phyloP scores from a whole-genome alignment of 2,329 filamentous ascomycete species.

The Calonectria leucothoes region DNA sequence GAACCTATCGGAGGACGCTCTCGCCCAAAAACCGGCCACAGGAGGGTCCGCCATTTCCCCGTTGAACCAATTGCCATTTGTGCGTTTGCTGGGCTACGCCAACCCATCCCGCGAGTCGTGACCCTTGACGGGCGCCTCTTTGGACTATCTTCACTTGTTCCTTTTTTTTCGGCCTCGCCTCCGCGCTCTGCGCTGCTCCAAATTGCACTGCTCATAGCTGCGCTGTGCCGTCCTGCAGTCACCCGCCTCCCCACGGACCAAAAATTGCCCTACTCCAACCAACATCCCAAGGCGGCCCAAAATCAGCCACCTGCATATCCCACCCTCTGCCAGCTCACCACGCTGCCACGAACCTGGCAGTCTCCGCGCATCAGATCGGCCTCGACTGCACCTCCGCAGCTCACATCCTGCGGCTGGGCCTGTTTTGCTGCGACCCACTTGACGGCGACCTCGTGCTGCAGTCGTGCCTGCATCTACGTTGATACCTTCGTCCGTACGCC shows the following conservation, averaged over 20 bases:
- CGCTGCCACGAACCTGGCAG: constrained; percentile 43
- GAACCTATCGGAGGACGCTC: constrained; percentile 2
- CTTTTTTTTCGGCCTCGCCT: constrained; percentile 18
- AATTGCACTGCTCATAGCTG: constrained; percentile 15
- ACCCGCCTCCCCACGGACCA: constrained; percentile 35
- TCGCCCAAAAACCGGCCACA: constrained; percentile 7
- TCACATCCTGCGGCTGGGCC: constrained; percentile 30
- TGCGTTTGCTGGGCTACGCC: constrained; percentile 29
- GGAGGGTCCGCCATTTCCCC: constrained; percentile 19
- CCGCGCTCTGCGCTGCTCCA: constrained; percentile 22
- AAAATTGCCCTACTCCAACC: constrained; percentile 39
- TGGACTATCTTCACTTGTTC: constrained; percentile 12
- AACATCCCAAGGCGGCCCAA: constrained; percentile 40
- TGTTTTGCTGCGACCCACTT: constrained; percentile 35
- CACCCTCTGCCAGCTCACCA: constrained; percentile 47
- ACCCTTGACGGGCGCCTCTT: constrained; percentile 28
- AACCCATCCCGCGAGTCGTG: constrained; percentile 21
- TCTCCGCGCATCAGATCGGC: constrained; percentile 42
- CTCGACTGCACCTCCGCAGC: constrained; percentile 37
- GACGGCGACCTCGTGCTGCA: constrained; percentile 33
- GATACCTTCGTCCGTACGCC: constrained; percentile 32
- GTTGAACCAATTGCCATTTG: constrained; percentile 23
- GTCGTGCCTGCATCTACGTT: constrained; percentile 42
- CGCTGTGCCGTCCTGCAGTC: constrained; percentile 40
- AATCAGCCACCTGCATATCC: constrained; percentile 50